phyloP scores from a whole-genome alignment of 305 asterid species.

The Solanum hybrid region DNA sequence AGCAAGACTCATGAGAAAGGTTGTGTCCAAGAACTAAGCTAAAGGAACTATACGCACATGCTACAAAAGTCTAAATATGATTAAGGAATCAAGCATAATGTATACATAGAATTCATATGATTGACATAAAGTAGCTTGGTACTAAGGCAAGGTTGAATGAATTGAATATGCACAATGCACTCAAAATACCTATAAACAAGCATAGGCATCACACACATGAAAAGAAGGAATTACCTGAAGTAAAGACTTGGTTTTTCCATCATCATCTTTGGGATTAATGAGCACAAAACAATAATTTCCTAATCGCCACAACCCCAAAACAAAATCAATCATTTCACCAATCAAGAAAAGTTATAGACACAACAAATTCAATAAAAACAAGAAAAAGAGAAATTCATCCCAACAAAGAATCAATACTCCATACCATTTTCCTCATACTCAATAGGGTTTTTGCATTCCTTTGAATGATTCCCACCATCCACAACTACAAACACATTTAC shows the following conservation, averaged over 20 bases:
- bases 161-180: background rate
- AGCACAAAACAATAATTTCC: constrained; percentile 50
- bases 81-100: background rate
- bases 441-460: constrained; percentile 8
- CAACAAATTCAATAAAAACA: background rate
- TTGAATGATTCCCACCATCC: constrained; percentile 19
- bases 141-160: background rate
- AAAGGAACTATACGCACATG: background rate
- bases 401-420: background rate
- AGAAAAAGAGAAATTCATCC: background rate
- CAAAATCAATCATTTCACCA: background rate
- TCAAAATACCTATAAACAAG: background rate
- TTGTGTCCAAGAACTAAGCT: background rate
- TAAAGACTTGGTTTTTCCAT: constrained; percentile 36
- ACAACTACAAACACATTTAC: constrained; percentile 37
- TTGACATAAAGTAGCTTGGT: background rate
- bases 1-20: background rate
- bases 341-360: background rate
- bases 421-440: constrained; percentile 32
- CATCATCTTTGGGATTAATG: constrained; percentile 58
- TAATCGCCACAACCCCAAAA: background rate
- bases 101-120: background rate
- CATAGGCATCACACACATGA: background rate
- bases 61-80: background rate
- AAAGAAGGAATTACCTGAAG: constrained; percentile 44